Evolutionary conservation across 2,329 filamentous ascomycete species (phyloP), one percentile per base, ranked within the genome.

Genomic region (Neofusicoccum parvum): DNA sequence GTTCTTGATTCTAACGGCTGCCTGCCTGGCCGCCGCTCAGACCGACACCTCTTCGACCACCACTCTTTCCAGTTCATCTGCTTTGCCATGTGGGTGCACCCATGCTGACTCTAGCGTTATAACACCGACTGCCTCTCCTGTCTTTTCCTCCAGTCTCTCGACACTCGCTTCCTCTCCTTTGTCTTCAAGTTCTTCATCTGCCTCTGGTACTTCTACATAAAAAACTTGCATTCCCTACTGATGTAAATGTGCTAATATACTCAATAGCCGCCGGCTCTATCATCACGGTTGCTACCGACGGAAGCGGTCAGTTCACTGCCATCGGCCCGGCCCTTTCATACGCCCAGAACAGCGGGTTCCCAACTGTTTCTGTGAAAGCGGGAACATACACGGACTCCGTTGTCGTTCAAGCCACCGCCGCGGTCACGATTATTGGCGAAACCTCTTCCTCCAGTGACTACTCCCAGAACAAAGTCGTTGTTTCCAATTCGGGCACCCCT

Each of bases 321-420:
- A 82, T 84, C 69, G 77, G 76, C 58, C 74, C 78, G 15, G 81
- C 81, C 34, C 75, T 83, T 17, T 72, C 76, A 3, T 80, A 79
- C 36, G 82, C 82, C 0, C 76, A 81, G 67, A 74, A 70, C 58
- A 76, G 76, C 59, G 75, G 72, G 1, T 73, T 80, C 23, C 75
- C 81, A 1, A 82, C 81, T 0, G 80, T 84, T 1, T 76, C 78
- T 12, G 74, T 83, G 17, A 74, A 78, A 5, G 75, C 80, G 1
- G 82, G 81, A 14, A 82, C 79, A 0, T 84, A 83, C 65, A 76
- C 76, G 6, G 80, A 83, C 63, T 72, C 75, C 6, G 71, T 83
- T 27, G 74, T 74, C 0, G 73, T 84, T 4, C 69, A 72, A 9
- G 80, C 76, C 2, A 80, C 79, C 0, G 75, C 77, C 1, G 72